A percentile compares a stretch with the other conserved stretches of the same genome.
phyloP scores from a whole-genome alignment of 768 basidiomycete species.

The Lactifluus pinguis region DNA sequence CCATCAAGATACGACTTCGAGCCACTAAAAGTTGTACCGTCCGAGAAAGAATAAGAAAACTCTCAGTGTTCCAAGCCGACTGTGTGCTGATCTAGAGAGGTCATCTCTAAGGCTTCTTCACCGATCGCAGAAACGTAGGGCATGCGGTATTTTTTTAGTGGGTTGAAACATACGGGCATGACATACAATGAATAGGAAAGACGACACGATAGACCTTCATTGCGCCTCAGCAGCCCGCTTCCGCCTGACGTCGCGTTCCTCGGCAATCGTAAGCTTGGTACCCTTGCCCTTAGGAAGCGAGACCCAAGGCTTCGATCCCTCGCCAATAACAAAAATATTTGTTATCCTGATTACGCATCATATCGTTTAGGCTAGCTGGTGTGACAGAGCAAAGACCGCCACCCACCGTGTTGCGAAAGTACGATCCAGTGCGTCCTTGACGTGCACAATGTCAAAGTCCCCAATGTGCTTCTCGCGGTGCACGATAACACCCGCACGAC shows the following conservation, averaged over 20 bases:
- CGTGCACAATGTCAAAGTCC: constrained; percentile 98
- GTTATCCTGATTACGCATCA: constrained; percentile 49
- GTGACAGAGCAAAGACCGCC: background rate
- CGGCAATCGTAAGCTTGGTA: constrained; percentile 92
- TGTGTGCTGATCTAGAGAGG: too few relatives aligned
- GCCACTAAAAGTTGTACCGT: too few relatives aligned
- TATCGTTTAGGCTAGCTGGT: background rate
- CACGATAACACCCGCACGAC: constrained; percentile 90
- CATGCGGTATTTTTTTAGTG: constrained; percentile 14
- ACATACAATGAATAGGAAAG: constrained; percentile 11
- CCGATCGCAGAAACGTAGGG: background rate
- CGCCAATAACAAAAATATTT: constrained; percentile 98
- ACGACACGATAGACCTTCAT: constrained; percentile 21
- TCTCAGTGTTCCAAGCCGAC: background rate
- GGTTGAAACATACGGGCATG: constrained; percentile 26
- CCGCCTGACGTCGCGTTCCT: constrained; percentile 91
- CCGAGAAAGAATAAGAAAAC: too few relatives aligned
- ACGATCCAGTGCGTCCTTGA: constrained; percentile 90
- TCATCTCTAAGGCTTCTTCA: background rate
- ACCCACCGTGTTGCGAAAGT: constrained; percentile 95
- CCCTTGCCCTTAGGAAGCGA: constrained; percentile 97
- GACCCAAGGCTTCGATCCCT: constrained; percentile 93
- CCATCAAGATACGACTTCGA: background rate
- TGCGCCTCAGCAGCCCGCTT: constrained; percentile 65
- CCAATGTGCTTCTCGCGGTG: constrained; percentile 97